These are phyloP conservation scores for Cyberlindnera americana DNA, from an alignment of 805 yeast species.

Conservation along the genomic window DNA sequence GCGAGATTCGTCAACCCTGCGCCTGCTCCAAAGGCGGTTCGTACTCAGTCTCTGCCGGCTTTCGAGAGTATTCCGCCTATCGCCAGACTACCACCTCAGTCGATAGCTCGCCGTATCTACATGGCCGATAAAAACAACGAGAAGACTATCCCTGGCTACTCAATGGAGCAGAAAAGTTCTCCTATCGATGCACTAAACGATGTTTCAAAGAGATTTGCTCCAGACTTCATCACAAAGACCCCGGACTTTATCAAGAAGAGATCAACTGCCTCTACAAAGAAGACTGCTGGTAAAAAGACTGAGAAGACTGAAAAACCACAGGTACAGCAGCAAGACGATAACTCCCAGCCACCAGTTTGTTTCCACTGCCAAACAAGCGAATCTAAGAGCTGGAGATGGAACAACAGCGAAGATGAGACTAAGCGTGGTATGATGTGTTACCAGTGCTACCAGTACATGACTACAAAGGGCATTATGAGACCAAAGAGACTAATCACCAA, in stretches of 20 bases:
- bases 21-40: slow-evolving; percentile 44
- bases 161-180: slow-evolving; percentile 10
- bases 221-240: slow-evolving; percentile 23
- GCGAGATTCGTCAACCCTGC: slow-evolving; percentile 37
- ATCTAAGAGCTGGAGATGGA: slow-evolving; percentile 29
- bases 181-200: slow-evolving; percentile 10
- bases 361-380: slow-evolving; percentile 26
- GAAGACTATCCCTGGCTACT: slow-evolving; percentile 2
- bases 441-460: slow-evolving; percentile 24
- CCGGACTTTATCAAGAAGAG: slow-evolving; percentile 7
- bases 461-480: slow-evolving; percentile 26
- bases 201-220: slow-evolving; percentile 27
- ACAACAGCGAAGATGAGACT: slow-evolving; percentile 22
- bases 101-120: slow-evolving; percentile 28
- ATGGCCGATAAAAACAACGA: slow-evolving; percentile 26
- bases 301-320: background rate
- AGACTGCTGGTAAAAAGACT: background rate
- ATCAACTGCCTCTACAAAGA: background rate
- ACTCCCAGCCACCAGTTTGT: slow-evolving; percentile 22
- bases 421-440: slow-evolving; percentile 26
- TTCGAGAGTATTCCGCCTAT: slow-evolving; percentile 23
- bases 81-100: slow-evolving; percentile 25
- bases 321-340: slow-evolving; percentile 6
- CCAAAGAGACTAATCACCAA: slow-evolving; percentile 19
- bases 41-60: slow-evolving; percentile 42